Evolutionary conservation across 768 basidiomycete species (phyloP), one percentile per base, ranked within the genome.

Genomic region (Tricholoma bakamatsutake): DNA sequence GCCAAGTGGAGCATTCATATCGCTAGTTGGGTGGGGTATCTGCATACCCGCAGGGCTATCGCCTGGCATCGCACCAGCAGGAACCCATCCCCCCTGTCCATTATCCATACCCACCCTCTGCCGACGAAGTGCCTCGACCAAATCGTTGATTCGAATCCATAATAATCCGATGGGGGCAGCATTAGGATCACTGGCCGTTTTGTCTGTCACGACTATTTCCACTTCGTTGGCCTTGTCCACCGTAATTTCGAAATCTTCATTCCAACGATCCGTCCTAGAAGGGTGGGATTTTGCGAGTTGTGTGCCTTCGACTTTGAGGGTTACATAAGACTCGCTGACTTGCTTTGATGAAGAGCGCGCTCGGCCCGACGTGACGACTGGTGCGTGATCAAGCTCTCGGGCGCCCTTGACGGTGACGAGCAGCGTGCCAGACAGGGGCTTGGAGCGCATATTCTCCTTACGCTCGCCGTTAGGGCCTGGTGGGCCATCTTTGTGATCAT

Each of bases 201-300:
- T 93, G 71, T 99, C 97, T 64, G 93, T 94, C 31, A 99, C 83
- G 30, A 93, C 90, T 51, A 99, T 87, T 73, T 98, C 97, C 49
- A 98, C 90, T 77, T 99, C 97, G 67, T 96, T 98, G 12, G 96
- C 95, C 71, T 98, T 98, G 76, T 98, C 96, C 39, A 98, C 90
- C 0, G 87, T 79, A 57, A 99, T 92, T 70, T 96, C 93, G 59
- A 98, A 98, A 57, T 94, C 91, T 71, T 99, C 95, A 67, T 93
- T 92, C 97, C 97, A 99, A 45, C 90, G 86, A 71, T 98, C 97
- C 28, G 88, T 97, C 57, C 93, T 86, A 9, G 93, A 87, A 7
- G 93, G 90, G 67, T 96, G 93, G 0, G 95, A 94, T 55, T 87
- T 85, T 4, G 93, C 96, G 12, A 91, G 80, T 62, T 94, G 90